Evolutionary conservation across 805 yeast genomes (phyloP).

Genomic region (Hanseniaspora occidentalis): DNA sequence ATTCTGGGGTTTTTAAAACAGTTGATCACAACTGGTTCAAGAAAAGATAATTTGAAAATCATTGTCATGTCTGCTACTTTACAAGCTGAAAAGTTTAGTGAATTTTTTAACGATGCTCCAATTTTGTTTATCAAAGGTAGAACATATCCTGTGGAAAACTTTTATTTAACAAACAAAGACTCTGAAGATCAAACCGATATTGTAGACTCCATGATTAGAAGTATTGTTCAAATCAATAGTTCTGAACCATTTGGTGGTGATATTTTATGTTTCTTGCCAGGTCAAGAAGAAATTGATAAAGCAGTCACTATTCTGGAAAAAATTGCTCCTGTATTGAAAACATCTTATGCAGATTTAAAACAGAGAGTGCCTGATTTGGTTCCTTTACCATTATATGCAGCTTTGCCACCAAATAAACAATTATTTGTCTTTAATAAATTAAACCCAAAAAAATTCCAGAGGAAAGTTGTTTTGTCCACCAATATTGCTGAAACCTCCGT

Average conservation of each 20-base stretch:
- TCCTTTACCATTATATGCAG: slow-evolving; percentile 85
- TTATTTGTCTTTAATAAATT: slow-evolving; percentile 62
- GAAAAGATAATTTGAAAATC: slow-evolving; percentile 47
- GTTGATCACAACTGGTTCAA: slow-evolving; percentile 28
- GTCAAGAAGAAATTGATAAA: slow-evolving; percentile 95
- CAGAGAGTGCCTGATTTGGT: slow-evolving; percentile 52
- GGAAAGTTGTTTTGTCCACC: slow-evolving; percentile 86
- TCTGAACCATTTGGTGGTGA: slow-evolving; percentile 74
- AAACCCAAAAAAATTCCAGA: slow-evolving; percentile 32
- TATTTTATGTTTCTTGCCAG: slow-evolving; percentile 83
- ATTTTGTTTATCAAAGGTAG: slow-evolving; percentile 83
- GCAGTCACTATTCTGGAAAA: slow-evolving; percentile 50
- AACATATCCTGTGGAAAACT: slow-evolving; percentile 69
- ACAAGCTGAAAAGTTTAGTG: slow-evolving; percentile 71
- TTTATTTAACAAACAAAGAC: slow-evolving; percentile 33
- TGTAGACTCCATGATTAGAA: slow-evolving; percentile 63
- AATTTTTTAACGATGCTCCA: slow-evolving; percentile 70
- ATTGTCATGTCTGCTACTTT: slow-evolving; percentile 95
- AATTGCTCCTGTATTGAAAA: slow-evolving; percentile 54
- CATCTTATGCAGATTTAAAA: slow-evolving; percentile 22
- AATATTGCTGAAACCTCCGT: slow-evolving; percentile 97
- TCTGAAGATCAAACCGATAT: slow-evolving; percentile 59
- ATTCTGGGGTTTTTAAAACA: slow-evolving; percentile 79
- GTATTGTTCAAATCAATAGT: slow-evolving; percentile 66
- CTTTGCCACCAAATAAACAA: slow-evolving; percentile 78